phyloP scores from a whole-genome alignment of 2,329 filamentous ascomycete species.

The Malbranchea zuffiana region DNA sequence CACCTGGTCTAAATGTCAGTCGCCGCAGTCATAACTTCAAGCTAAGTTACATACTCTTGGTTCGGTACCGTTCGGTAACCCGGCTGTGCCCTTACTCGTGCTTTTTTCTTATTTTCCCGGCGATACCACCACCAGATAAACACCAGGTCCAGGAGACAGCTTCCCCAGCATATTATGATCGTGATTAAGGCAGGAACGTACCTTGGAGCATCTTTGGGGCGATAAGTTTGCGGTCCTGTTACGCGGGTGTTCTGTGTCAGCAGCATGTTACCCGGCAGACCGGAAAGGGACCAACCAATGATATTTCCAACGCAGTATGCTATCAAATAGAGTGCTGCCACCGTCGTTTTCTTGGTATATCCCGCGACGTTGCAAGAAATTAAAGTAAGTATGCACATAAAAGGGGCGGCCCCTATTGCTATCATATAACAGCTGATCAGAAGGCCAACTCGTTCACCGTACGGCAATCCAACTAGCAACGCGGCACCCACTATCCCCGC shows the following conservation, averaged over 20 bases:
- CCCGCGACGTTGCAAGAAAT: constrained; percentile 51
- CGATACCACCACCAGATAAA: constrained; percentile 56
- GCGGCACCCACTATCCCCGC: constrained; percentile 50
- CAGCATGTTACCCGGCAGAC: too few relatives aligned
- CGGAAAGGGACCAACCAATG: constrained; percentile 35
- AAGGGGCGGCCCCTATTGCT: constrained; percentile 48
- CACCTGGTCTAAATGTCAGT: constrained; percentile 25
- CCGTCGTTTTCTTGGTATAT: constrained; percentile 45
- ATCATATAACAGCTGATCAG: constrained; percentile 57
- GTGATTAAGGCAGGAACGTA: constrained; percentile 26
- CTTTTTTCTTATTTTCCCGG: constrained; percentile 51
- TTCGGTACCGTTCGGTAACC: constrained; percentile 53
- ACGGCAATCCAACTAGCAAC: constrained; percentile 52
- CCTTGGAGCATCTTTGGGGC: constrained; percentile 41
- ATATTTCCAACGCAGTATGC: constrained; percentile 45
- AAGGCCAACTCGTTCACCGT: constrained; percentile 47
- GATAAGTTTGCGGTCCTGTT: constrained; percentile 44
- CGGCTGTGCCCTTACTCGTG: constrained; percentile 38
- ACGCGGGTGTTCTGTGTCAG: too few relatives aligned
- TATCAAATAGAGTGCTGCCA: constrained; percentile 40
- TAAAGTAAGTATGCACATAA: constrained; percentile 53
- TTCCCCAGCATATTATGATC: constrained; percentile 20
- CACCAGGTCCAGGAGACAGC: constrained; percentile 39
- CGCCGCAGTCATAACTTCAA: constrained; percentile 4
- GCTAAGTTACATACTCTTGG: constrained; percentile 44